Base-by-base conservation (phyloP, 1,284 basidiomycete species). In the Tremellales sp. region DNA sequence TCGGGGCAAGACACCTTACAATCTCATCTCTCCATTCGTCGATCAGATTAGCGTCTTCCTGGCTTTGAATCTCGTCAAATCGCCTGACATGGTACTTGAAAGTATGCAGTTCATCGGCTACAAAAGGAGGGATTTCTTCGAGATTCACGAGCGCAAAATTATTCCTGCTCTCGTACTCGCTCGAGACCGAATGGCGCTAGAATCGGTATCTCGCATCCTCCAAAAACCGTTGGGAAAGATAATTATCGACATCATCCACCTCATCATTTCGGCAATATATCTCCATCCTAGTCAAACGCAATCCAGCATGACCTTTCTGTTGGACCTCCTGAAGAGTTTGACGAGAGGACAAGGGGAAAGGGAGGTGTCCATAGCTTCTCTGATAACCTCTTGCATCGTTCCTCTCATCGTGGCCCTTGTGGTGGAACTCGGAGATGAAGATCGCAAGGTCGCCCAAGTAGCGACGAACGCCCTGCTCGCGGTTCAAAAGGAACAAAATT, bases 191-290 rank as follows among this genome's bases (percentile, higher is more conserved):
- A 55, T 60, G 12, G 71, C 72, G 0, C 71, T 84, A 13, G 65
- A 75, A 7, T 65, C 65, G 4, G 65, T 82, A 22, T 65, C 78
- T 1, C 75, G 72, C 67, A 79, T 47, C 62, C 81, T 54, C 70
- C 78, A 52, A 57, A 71, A 48, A 69, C 79, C 25, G 63, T 77
- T 81, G 4, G 80, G 81, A 0, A 60, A 74, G 2, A 68, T 91
- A 27, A 78, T 91, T 43, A 54, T 87, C 25, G 77, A 82, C 22
- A 74, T 82, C 48, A 77, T 79, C 0, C 76, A 81, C 26, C 68
- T 78, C n/a, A 81, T 91, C 32, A 76, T 94, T 6, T 81, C 87
- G 1, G 76, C 84, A 53, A 75, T 86, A 1, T 86, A 88, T 63
- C 77, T 86, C 45, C 72, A 79, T 18, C 76, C 75, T 4, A 69